Percentiles rank a stretch among this genome's conserved stretches.
phyloP scores from a whole-genome alignment of 1,284 basidiomycete genomes.

The Ganoderma lucidum region DNA sequence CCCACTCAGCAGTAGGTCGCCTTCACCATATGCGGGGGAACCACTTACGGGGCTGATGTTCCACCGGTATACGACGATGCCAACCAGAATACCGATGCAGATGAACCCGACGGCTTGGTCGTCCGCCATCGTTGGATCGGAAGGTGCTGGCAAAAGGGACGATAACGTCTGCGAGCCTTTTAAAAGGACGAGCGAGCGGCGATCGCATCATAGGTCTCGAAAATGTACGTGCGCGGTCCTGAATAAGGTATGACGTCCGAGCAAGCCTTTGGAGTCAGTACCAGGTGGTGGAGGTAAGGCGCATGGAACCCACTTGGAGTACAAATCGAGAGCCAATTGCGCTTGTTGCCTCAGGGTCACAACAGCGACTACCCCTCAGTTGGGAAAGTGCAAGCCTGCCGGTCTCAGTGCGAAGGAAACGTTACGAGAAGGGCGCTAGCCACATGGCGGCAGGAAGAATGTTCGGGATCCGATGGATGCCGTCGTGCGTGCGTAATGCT shows the following conservation, averaged over 20 bases:
- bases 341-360: not conserved
- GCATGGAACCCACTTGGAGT: not conserved
- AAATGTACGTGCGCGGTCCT: not conserved
- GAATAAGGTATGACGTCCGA: not conserved
- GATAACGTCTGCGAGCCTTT: not conserved
- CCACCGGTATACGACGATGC: not conserved
- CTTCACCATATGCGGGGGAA: not conserved
- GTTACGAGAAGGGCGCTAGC: not conserved
- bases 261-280: not conserved
- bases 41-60: conserved; percentile 1
- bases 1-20: not conserved
- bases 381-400: not conserved
- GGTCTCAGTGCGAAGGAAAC: not conserved
- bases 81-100: not conserved
- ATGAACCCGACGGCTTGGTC: conserved; percentile 3
- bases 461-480: not conserved
- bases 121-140: not conserved
- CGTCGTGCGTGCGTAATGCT: not conserved
- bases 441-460: not conserved
- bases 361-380: not conserved
- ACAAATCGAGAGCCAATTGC: not conserved
- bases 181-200: not conserved
- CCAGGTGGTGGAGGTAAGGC: not conserved
- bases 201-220: not conserved
- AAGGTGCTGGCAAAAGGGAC: not conserved